Base-by-base conservation (phyloP, 78 protist species). In the Dictyostelium capitatum region DNA sequence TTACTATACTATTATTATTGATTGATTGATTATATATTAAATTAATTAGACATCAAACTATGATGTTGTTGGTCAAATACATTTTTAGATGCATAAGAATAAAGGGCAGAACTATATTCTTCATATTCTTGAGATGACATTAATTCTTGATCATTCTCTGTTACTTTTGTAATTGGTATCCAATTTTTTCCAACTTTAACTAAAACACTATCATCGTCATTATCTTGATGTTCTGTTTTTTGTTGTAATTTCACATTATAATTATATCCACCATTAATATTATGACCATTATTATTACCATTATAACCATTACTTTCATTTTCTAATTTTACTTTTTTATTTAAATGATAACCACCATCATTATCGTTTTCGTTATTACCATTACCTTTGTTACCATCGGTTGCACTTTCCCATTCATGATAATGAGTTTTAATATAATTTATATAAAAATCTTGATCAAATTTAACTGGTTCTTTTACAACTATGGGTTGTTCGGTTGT, bases 71-170 rank as follows among this genome's bases (percentile, higher is more conserved):
- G 25, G 46, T 73, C 79, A 46, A 73, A 73, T n/a, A 73, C 59
- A n/a, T 73, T 19, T 73, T 47, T 73, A 9, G 79, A 46, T 11
- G 56, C 79, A n/a, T 46, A 73, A 6, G 30, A 46, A 73, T 73
- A 73, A 10, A 73, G 79, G 9, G 79, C 79, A 46, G n/a, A 20
- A 46, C 79, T 73, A 46, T 73, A 73, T 19, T 80, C 93, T 78
- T 87, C 93, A 64, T 87, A 87, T 77, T 87, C 93, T 65, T 74
- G 84, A 48, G 83, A 3, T 0, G 85, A 43, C 93, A 87, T 87
- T n/a, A 59, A 15, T n/a, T 87, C 93, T 77, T 87, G 83, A n/a
- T 87, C 93, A 25, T 87, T 65, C 37, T 87, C 93, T 32, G 93
- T 87, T 4, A 87, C 19, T 37, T 87, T 53, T 23, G 64, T 46